Base-by-base conservation (phyloP, 2,329 filamentous ascomycete genomes). In the Botrytis elliptica region DNA sequence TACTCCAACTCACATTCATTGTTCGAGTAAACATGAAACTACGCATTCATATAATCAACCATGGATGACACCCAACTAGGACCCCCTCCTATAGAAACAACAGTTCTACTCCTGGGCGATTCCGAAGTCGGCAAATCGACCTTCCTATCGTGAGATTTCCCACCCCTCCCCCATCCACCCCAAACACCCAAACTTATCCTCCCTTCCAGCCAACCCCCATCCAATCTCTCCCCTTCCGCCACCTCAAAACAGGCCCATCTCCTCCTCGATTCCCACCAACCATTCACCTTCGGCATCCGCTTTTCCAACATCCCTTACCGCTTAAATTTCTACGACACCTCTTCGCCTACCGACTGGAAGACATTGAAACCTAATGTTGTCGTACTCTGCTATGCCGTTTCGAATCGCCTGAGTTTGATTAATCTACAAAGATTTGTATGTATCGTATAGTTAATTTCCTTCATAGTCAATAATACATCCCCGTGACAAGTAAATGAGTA, bases 301-400 rank as follows among this genome's bases (percentile, higher is more conserved):
- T 84, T 85, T 59, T 82, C 83, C 76, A 85, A 83, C 64, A 81
- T 82, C 14, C 76, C 80, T 6, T 88, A 87, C 78, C 84, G 86
- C 40, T 84, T 91, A 75, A 87, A 89, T 78, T 89, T 90, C 77
- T 87, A 85, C 76, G 89, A 91, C 79, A 90, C 88, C 1, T 85
- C 86, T 14, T 85, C 84, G 77, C 88, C 89, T 7, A 85, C 88
- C 38, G 87, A 85, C 78, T 91, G 89, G 89, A 85, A 83, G 65
- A 82, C 87, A n/a, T 82, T 90, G 29, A 84, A 84, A 22, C 89
- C 89, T 0, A 86, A 91, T 79, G 82, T 90, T 44, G 82, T 90
- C 69, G 82, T 90, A 42, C 81, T 90, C 74, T 90, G 89, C 81
- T 91, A 88, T 78, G 88, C 90, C 78, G 89, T 91, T 78, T 88